Evolutionary conservation across 129 eudicot species (phyloP), one percentile per base, ranked within the genome.

Genomic region (Chrysanthemum lavandulifolium): DNA sequence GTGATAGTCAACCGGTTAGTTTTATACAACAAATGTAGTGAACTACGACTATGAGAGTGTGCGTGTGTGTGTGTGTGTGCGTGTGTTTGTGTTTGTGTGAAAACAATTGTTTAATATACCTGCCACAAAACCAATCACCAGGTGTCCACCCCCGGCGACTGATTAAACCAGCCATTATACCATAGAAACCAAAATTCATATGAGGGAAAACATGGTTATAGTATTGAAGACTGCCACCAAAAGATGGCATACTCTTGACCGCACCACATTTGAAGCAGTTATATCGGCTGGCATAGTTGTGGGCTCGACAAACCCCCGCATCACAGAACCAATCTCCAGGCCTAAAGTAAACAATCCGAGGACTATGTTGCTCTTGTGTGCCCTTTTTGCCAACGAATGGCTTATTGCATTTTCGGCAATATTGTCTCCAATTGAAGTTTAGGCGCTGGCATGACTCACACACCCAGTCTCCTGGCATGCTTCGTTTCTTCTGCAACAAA

Each of bases 51-150:
- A 31, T 29, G 47, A 52, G 29, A 11, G n/a, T 3, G 43, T 36
- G 43, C 5, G 43, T 6, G 43, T 5, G 43, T 6, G 43, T 4
- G 43, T 4, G 43, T 6, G 8, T 36, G 8, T 36, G 43, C 5
- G 43, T 4, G 0, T 33, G 40, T 33, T n/a, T n/a, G 40, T 31
- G 0, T 33, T 6, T 33, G 21, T 16, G 61, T 63, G 12, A 33
- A 36, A 31, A 54, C 16, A 33, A 25, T 19, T 55, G 27, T 25
- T 56, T 15, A 14, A 56, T 23, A n/a, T 75, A 75, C 79, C 79
- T 60, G 60, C 60, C 21, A 19, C 80, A 76, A 60, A 76, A 76
- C 80, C 80, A 76, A 68, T 76, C 80, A 23, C 80, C 80, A 58
- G 74, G 51, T 61, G 21, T 67, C 80, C 80, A 76, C 61, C 73